Conservation (phyloP, 176 grass and related monocot species). For the Elaeis guineensis region DNA sequence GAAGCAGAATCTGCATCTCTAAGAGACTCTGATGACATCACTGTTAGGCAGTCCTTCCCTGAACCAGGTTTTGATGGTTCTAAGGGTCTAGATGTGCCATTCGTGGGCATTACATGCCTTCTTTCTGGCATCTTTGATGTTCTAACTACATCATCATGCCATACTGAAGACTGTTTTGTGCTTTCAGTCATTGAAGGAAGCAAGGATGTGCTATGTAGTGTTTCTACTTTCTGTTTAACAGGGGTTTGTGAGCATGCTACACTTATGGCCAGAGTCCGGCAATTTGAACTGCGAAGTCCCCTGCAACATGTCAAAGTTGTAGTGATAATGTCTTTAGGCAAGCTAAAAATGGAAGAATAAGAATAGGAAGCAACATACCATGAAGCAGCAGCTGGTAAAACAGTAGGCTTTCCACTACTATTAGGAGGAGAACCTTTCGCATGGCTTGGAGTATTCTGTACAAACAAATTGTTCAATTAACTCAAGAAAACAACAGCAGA, state of each 20-base stretch:
- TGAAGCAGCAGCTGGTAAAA: constrained; percentile 58
- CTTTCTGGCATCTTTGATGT: constrained; percentile 38
- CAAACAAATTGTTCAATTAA: constrained; percentile 17
- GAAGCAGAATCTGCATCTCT: constrained; percentile 49
- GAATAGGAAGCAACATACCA: constrained; percentile 41
- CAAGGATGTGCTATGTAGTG: constrained; percentile 24
- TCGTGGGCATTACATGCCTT: constrained; percentile 21
- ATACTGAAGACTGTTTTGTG: constrained; percentile 51
- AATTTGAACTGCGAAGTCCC: constrained; percentile 57
- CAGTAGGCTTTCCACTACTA: constrained; percentile 63
- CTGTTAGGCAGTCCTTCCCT: constrained; percentile 27
- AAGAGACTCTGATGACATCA: constrained; percentile 22
- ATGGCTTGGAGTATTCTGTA: constrained; percentile 52
- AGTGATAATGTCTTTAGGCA: constrained; percentile 16
- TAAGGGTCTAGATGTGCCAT: constrained; percentile 35
- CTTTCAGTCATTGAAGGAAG: constrained; percentile 32
- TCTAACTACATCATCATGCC: constrained; percentile 63
- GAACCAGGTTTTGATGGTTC: constrained; percentile 50
- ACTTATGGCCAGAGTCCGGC: constrained; percentile 26
- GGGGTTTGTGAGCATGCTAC: constrained; percentile 32
- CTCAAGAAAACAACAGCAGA: constrained; percentile 20
- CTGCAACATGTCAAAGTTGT: constrained; percentile 31
- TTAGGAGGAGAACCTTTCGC: constrained; percentile 61
- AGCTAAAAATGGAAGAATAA: constrained; percentile 2
- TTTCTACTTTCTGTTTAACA: constrained; percentile 56